Conservation (phyloP, 208 protist genomes). For the Eutreptiella sp. region DNA sequence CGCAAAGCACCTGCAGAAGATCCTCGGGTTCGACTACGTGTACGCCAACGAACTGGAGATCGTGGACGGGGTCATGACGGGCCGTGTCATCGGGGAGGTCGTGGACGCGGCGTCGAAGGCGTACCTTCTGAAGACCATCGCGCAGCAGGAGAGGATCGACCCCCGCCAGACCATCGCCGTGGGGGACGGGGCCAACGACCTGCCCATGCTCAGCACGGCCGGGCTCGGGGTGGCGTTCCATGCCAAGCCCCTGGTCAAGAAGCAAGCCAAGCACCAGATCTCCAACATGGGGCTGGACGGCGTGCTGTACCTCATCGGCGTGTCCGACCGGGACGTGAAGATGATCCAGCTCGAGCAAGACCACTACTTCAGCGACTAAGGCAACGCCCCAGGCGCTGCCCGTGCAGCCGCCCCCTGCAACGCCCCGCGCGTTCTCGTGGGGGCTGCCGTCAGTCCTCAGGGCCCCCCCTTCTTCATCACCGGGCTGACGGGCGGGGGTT, state of each 20-base stretch:
- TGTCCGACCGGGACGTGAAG: too few relatives aligned
- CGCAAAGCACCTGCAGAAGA: slow-evolving; percentile 6
- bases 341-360: too few relatives aligned
- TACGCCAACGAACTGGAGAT: slow-evolving; percentile 22
- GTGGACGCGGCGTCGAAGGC: slow-evolving; percentile 23
- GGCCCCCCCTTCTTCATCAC: too few relatives aligned
- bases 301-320: slow-evolving; percentile 15
- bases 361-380: too few relatives aligned
- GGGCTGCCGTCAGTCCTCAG: too few relatives aligned
- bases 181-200: slow-evolving; percentile 6
- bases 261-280: slow-evolving; percentile 13
- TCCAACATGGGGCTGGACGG: slow-evolving; percentile 5
- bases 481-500: too few relatives aligned
- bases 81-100: slow-evolving; percentile 6
- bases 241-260: slow-evolving; percentile 23
- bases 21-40: slow-evolving; percentile 22
- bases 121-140: slow-evolving; percentile 7
- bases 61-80: slow-evolving; percentile 6
- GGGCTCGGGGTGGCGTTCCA: slow-evolving; percentile 26
- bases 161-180: slow-evolving; percentile 6
- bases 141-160: slow-evolving; percentile 11
- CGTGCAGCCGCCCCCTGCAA: not conserved
- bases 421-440: too few relatives aligned
- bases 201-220: not conserved
- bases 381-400: too few relatives aligned